Conservation (phyloP, 2,329 filamentous ascomycete species). For the Ophiostoma tasmaniense region DNA sequence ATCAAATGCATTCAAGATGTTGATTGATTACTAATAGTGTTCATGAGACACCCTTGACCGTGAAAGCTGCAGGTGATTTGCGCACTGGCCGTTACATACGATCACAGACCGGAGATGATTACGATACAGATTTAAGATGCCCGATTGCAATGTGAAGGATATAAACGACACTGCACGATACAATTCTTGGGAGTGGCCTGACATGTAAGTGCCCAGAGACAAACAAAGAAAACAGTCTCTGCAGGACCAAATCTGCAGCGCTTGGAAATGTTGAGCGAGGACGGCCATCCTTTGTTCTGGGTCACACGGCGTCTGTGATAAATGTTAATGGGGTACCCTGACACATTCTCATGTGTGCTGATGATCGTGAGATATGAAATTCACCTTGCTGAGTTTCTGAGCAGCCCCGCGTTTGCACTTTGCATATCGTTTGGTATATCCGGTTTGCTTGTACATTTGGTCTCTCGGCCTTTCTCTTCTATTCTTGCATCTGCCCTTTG, state of each 20-base stretch:
- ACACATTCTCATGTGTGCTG: not conserved
- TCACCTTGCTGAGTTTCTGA: not conserved
- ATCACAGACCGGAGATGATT: too few species aligned
- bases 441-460: not conserved
- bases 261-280: not conserved
- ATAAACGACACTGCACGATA: too few species aligned
- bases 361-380: not conserved
- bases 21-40: too few species aligned
- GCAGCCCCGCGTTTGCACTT: not conserved
- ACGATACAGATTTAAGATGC: too few species aligned
- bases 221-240: not conserved
- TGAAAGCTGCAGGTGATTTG: too few species aligned
- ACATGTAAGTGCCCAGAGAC: not conserved
- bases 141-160: too few species aligned
- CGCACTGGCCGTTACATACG: too few species aligned
- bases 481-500: not conserved
- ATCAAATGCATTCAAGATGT: too few species aligned
- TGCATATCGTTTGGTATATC: too few species aligned
- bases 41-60: too few species aligned
- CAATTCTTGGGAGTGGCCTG: too few species aligned
- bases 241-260: not conserved
- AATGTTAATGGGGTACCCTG: not conserved
- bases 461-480: not conserved
- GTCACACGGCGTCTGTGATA: not conserved
- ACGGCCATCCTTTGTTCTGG: not conserved